Evolutionary conservation across 164 flowering plant genomes (phyloP).

Genomic region (Cinnamomum chago): DNA sequence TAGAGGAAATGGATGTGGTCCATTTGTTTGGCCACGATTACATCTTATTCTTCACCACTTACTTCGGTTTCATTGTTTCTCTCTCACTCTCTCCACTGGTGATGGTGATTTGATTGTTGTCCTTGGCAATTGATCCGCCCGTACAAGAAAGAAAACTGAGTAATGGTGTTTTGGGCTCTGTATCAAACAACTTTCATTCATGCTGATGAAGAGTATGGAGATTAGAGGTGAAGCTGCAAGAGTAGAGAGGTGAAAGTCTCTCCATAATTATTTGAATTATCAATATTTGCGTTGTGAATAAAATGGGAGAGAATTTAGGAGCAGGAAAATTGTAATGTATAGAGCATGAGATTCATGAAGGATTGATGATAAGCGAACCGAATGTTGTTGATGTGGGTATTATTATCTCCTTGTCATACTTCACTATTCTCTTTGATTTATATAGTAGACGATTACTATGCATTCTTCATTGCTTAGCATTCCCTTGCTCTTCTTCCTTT

Average conservation of each 20-base stretch:
- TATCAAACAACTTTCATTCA: background rate
- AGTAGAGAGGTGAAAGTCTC: slow-evolving; percentile 39
- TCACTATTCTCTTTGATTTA: slow-evolving; percentile 9
- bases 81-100: slow-evolving; percentile 6
- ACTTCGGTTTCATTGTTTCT: slow-evolving; percentile 3
- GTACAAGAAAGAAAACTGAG: slow-evolving; percentile 4
- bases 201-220: background rate
- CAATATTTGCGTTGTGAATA: slow-evolving; percentile 51
- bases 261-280: slow-evolving; percentile 63
- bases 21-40: slow-evolving; percentile 11
- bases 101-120: slow-evolving; percentile 6
- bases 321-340: slow-evolving; percentile 61
- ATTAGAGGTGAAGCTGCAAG: background rate
- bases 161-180: background rate
- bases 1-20: slow-evolving; percentile 5
- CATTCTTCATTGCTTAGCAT: background rate
- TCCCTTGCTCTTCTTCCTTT: background rate
- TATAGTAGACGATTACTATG: slow-evolving; percentile 2
- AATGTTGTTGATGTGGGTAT: background rate
- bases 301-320: slow-evolving; percentile 42
- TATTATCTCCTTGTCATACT: slow-evolving; percentile 10
- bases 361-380: slow-evolving; percentile 1
- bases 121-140: slow-evolving; percentile 32
- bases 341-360: slow-evolving; percentile 33
- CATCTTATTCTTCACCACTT: slow-evolving; percentile 21